Evolutionary conservation across 73 alveolate species (phyloP).

Genomic region (Paramecium octaurelia): DNA sequence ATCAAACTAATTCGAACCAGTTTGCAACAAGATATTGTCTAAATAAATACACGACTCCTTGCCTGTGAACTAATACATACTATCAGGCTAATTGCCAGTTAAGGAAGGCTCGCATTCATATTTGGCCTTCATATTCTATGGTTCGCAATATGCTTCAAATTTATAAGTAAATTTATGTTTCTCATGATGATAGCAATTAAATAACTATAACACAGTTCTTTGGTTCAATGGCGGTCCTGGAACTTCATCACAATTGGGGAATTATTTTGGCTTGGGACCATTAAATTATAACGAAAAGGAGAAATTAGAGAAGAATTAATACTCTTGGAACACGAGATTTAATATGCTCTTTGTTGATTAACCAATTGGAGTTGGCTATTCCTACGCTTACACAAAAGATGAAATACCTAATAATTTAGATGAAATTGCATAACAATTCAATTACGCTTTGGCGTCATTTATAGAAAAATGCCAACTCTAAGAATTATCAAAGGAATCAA

Average conservation of each 20-base stretch:
- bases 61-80: not conserved
- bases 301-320: not conserved
- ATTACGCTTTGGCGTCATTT: not conserved
- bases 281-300: not conserved
- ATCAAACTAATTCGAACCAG: not conserved
- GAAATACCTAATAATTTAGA: not conserved
- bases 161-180: not conserved
- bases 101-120: not conserved
- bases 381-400: not conserved
- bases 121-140: not conserved
- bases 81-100: not conserved
- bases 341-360: conserved; percentile 34
- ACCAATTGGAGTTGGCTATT: conserved; percentile 12
- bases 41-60: not conserved
- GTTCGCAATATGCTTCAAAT: not conserved
- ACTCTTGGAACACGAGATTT: not conserved
- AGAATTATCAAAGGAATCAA: conserved; percentile 19
- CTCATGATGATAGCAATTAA: not conserved
- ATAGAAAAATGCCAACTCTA: not conserved
- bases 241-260: conserved; percentile 56
- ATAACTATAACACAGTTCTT: not conserved
- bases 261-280: conserved; percentile 56
- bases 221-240: conserved; percentile 69
- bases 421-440: not conserved
- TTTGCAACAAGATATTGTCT: not conserved